phyloP scores from a whole-genome alignment of 2,329 filamentous ascomycete genomes.

The Xylariaceae sp. region DNA sequence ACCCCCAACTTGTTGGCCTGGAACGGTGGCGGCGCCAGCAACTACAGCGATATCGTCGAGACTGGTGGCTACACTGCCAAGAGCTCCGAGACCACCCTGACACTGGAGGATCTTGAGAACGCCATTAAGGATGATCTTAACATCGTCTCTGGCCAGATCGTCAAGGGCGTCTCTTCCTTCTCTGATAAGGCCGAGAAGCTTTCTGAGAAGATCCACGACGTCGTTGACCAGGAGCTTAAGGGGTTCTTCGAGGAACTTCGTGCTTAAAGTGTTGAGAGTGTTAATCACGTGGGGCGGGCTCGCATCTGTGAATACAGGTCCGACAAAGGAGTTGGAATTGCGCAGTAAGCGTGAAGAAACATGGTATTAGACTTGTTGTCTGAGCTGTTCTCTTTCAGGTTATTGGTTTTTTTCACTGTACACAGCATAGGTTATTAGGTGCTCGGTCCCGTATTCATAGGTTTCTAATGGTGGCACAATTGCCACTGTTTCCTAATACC shows the following conservation, averaged over 20 bases:
- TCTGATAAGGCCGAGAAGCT: constrained; percentile 59
- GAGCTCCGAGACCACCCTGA: constrained; percentile 38
- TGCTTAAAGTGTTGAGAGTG: constrained; percentile 28
- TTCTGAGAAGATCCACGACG: constrained; percentile 60
- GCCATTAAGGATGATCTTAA: constrained; percentile 61
- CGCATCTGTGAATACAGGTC: constrained; percentile 15
- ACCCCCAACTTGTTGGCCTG: constrained; percentile 96
- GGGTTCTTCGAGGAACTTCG: constrained; percentile 55
- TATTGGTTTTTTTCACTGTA: constrained; percentile 24
- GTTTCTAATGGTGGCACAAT: constrained; percentile 20
- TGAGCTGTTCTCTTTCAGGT: constrained; percentile 9
- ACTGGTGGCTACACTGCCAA: constrained; percentile 66
- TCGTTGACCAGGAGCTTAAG: constrained; percentile 60
- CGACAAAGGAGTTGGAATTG: constrained; percentile 7
- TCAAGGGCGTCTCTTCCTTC: constrained; percentile 52
- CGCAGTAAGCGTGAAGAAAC: no score
- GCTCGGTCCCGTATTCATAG: constrained; percentile 23
- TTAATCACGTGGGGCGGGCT: not conserved
- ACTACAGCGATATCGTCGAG: constrained; percentile 81
- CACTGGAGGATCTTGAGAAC: constrained; percentile 60
- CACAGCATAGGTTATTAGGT: constrained; percentile 22
- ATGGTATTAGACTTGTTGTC: constrained; percentile 4
- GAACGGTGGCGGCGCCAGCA: constrained; percentile 94
- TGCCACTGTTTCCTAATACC: constrained; percentile 1
- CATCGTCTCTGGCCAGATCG: constrained; percentile 55